These are phyloP conservation scores for Amanita phalloides DNA, from an alignment of 768 basidiomycete genomes.

Conservation along the genomic window DNA sequence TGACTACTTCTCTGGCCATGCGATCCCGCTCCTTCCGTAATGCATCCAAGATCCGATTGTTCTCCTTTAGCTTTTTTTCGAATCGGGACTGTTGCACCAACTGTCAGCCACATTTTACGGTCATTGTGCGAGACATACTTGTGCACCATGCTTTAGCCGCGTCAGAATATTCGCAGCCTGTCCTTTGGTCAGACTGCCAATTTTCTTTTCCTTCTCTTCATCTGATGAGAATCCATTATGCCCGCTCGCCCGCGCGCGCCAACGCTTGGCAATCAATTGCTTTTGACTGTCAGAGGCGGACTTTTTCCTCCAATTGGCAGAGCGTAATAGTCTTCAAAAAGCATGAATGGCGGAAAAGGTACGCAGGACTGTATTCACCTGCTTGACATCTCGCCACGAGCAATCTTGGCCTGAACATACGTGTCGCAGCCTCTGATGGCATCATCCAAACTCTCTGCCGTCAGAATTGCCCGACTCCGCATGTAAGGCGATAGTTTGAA, in stretches of 20 bases:
- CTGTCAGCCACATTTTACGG: neutral
- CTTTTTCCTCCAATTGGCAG: slow-evolving; percentile 53
- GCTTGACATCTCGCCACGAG: slow-evolving; percentile 33
- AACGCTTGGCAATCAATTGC: slow-evolving; percentile 41
- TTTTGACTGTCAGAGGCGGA: slow-evolving; percentile 57
- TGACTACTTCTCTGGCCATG: slow-evolving; percentile 41
- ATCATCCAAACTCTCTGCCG: slow-evolving; percentile 41
- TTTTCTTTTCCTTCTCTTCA: slow-evolving; percentile 16
- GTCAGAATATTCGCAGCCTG: slow-evolving; percentile 73
- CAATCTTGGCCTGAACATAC: slow-evolving; percentile 45
- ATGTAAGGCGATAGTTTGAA: slow-evolving; percentile 44
- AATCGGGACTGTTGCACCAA: slow-evolving; percentile 30
- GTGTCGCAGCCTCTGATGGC: slow-evolving; percentile 65
- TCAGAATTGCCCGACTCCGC: slow-evolving; percentile 40
- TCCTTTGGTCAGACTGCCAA: slow-evolving; percentile 56
- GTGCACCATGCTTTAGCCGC: slow-evolving; percentile 66
- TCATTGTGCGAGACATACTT: slow-evolving; percentile 27
- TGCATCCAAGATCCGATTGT: slow-evolving; percentile 21
- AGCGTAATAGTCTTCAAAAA: slow-evolving; percentile 40
- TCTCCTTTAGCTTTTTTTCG: slow-evolving; percentile 37
- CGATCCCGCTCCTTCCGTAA: slow-evolving; percentile 39
- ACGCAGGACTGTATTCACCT: slow-evolving; percentile 27
- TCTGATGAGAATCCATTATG: slow-evolving; percentile 12
- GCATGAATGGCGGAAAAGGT: slow-evolving; percentile 1
- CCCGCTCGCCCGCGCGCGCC: slow-evolving; percentile 18